These are phyloP conservation scores for Fallopia convolvulus DNA, from an alignment of 148 eudicot species.

Conservation along the genomic window DNA sequence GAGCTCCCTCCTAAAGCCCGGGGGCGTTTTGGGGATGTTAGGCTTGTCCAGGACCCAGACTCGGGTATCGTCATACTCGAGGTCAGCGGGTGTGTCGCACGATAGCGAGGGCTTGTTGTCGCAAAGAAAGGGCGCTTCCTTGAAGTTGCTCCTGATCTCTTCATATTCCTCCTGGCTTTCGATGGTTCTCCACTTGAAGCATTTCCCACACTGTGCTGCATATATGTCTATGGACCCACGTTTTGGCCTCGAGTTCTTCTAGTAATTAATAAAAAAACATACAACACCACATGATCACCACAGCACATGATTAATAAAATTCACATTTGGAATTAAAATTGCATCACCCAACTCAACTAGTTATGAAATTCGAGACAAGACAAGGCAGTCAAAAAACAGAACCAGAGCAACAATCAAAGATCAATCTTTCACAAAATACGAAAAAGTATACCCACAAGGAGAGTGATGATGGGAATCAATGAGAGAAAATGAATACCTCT, in stretches of 20 bases:
- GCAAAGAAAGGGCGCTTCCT: constrained; percentile 53
- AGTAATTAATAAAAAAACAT: not conserved
- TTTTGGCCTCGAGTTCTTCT: constrained; percentile 12
- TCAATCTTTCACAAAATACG: not conserved
- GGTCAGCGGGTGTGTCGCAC: constrained; percentile 55
- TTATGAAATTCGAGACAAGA: not conserved
- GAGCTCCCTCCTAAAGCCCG: constrained; percentile 46
- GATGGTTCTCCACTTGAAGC: constrained; percentile 68
- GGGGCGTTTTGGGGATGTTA: constrained; percentile 54
- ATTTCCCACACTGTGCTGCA: constrained; percentile 56
- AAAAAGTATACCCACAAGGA: not conserved
- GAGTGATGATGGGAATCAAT: not conserved
- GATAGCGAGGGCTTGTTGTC: constrained; percentile 27
- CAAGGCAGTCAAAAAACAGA: not conserved
- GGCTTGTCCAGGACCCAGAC: constrained; percentile 69
- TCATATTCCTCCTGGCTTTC: constrained; percentile 55
- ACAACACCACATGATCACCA: not conserved
- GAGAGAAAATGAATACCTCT: not conserved
- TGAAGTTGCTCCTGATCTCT: constrained; percentile 40
- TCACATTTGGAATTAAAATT: no score
- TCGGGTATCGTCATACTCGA: constrained; percentile 45
- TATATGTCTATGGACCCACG: constrained; percentile 33
- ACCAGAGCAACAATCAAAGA: not conserved
- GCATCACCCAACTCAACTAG: not conserved
- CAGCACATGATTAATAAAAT: no score